Evolutionary conservation across 192 early-diverging fungal genomes (phyloP), one percentile per base, ranked within the genome.

Genomic region (Coemansia sp.): DNA sequence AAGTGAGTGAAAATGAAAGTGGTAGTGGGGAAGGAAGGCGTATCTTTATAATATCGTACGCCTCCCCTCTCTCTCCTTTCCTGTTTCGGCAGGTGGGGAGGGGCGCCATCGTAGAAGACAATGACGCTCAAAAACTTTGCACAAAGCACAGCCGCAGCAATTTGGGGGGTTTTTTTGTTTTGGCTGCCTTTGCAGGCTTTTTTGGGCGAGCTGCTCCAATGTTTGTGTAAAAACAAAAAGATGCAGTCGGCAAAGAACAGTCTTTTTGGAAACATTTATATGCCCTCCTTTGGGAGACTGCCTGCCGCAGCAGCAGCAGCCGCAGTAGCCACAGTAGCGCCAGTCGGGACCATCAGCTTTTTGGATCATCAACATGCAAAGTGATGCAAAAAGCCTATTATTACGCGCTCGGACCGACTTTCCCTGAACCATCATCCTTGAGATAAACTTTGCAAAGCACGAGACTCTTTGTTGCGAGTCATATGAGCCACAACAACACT

Each of bases 121-220:
- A 58, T 58, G 14, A 17, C 28, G 16, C 52, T 33, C 30, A 30
- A 58, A 28, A 28, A 57, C 53, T 57, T 57, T 57, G 28, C 3
- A 30, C 23, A 55, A 55, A 55, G 14, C 55, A 16, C 55, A 58
- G 55, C 55, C 55, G 55, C 55, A 58, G 55, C 55, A 58, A 37
- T 58, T 58, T 10, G 55, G 55, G 55, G 32, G 33, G 2, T 7
- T 28, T 53, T 53, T 7, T 28, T 53, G 50, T 53, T 53, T 53
- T n/a, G 47, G 19, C 21, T 16, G 28, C 9, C 55, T 58, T 58
- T 58, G 52, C 23, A 55, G 28, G 11, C 10, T 3, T 13, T 44
- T 13, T 46, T 46, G 44, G 44, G 44, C 35, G 35, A 37, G 35
- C 35, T 37, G 35, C 35, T 37, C 35, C 35, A 37, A 37, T 37